Conservation (phyloP, 2,329 filamentous ascomycete species). For the Cladosporium colombiae region DNA sequence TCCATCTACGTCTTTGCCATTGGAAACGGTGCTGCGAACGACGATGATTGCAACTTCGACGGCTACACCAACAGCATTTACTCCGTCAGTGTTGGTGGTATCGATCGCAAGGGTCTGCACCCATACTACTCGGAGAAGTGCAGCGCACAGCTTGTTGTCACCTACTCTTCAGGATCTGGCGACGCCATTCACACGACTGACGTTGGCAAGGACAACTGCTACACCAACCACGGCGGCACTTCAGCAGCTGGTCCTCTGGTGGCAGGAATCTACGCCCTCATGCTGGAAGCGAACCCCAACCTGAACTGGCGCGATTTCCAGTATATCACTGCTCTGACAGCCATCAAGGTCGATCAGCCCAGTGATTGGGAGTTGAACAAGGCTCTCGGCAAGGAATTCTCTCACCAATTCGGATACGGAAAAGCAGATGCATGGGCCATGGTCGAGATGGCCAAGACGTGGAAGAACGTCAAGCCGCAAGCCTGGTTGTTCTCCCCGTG, state of each 20-base stretch:
- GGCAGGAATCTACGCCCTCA: constrained; percentile 87
- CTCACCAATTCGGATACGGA: constrained; percentile 92
- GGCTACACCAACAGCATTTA: constrained; percentile 99
- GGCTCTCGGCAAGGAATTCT: constrained; percentile 79
- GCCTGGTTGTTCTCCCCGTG: constrained; percentile 93
- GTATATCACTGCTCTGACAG: constrained; percentile 82
- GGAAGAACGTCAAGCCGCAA: constrained; percentile 89
- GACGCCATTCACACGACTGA: constrained; percentile 97
- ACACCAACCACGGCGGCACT: constrained; percentile 82
- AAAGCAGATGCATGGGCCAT: constrained; percentile 87
- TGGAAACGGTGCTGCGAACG: constrained; percentile 82
- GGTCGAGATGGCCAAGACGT: constrained; percentile 81
- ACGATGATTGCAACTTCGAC: constrained; percentile 99
- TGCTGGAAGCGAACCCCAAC: constrained; percentile 80
- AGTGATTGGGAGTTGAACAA: constrained; percentile 78
- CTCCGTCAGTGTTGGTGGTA: constrained; percentile 92
- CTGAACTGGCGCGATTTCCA: constrained; percentile 93
- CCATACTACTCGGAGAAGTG: constrained; percentile 96
- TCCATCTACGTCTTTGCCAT: constrained; percentile 97
- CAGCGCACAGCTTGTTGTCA: constrained; percentile 92
- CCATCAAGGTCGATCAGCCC: constrained; percentile 75
- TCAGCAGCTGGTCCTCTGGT: constrained; percentile 93
- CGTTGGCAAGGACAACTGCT: constrained; percentile 78
- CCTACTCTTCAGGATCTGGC: constrained; percentile 87
- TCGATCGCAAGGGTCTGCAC: constrained; percentile 83